phyloP scores from a whole-genome alignment of 768 basidiomycete genomes.

The Gloeostereum incarnatum region DNA sequence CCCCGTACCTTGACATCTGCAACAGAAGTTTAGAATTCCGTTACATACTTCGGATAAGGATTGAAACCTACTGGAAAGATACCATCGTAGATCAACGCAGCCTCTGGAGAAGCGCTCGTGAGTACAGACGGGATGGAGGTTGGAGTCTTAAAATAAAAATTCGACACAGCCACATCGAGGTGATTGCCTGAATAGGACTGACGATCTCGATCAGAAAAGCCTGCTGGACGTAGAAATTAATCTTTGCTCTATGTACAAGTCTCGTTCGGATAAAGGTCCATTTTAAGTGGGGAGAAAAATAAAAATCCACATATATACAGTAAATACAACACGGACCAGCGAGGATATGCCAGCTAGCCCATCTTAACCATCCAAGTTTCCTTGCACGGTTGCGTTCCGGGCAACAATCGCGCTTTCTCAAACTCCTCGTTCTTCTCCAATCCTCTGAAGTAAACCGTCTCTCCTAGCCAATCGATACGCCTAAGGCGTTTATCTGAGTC shows the following conservation, averaged over 20 bases:
- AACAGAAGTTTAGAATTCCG: not conserved
- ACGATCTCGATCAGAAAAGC: too few relatives aligned
- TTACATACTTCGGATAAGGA: not conserved
- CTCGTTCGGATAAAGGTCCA: too few relatives aligned
- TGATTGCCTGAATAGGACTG: too few relatives aligned
- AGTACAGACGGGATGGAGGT: too few relatives aligned
- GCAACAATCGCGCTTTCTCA: conserved; percentile 38
- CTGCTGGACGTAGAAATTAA: too few relatives aligned
- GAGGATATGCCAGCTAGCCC: conserved; percentile 11
- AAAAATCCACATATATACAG: not conserved
- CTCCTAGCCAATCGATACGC: conserved; percentile 60
- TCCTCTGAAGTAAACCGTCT: conserved; percentile 49
- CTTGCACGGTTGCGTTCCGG: conserved; percentile 25
- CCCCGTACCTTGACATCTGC: conserved; percentile 62
- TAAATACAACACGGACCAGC: not conserved
- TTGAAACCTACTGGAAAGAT: conserved; percentile 55
- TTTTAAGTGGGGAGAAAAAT: too few relatives aligned
- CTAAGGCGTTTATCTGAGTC: conserved; percentile 29
- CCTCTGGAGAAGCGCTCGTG: too few relatives aligned
- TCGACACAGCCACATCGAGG: too few relatives aligned
- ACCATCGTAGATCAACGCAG: conserved; percentile 52
- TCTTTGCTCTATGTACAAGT: too few relatives aligned
- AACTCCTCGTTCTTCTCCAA: conserved; percentile 52
- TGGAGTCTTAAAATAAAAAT: too few relatives aligned
- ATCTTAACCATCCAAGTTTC: conserved; percentile 59